Conservation (phyloP, 177 flowering plant genomes). For the Tripterygium wilfordii region DNA sequence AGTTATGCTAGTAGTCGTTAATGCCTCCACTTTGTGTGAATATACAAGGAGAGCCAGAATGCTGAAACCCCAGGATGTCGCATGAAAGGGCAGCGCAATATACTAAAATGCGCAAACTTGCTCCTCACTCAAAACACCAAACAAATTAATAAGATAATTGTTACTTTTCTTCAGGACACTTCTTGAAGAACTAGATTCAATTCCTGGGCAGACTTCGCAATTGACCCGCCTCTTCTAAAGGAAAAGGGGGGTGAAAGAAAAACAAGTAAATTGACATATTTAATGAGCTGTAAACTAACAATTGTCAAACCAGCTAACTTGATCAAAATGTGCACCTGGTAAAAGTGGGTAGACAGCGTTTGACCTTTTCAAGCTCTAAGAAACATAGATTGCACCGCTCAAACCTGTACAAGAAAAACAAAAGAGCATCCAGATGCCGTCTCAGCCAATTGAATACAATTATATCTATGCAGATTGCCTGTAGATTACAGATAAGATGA, state of each 20-base stretch:
- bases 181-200: slow-evolving; percentile 73
- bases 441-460: neutral
- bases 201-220: slow-evolving; percentile 79
- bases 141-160: too few species aligned
- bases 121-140: slow-evolving; percentile 22
- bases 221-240: slow-evolving; percentile 78
- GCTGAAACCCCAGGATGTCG: neutral
- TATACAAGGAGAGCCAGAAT: slow-evolving; percentile 4
- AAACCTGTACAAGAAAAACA: slow-evolving; percentile 38
- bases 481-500: slow-evolving; percentile 1
- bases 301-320: neutral
- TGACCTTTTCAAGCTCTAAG: slow-evolving; percentile 83
- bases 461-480: too few species aligned
- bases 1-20: slow-evolving; percentile 11
- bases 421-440: neutral
- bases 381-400: slow-evolving; percentile 90
- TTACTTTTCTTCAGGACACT: too few species aligned
- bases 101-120: slow-evolving; percentile 2
- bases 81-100: neutral
- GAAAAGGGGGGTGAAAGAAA: slow-evolving; percentile 3
- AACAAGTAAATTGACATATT: neutral
- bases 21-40: slow-evolving; percentile 8
- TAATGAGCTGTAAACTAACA: too few species aligned
- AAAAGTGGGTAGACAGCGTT: slow-evolving; percentile 53
- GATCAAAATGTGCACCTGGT: slow-evolving; percentile 49